Evolutionary conservation across 306 rosid species (phyloP), one percentile per base, ranked within the genome.

Genomic region (Myrica gale): DNA sequence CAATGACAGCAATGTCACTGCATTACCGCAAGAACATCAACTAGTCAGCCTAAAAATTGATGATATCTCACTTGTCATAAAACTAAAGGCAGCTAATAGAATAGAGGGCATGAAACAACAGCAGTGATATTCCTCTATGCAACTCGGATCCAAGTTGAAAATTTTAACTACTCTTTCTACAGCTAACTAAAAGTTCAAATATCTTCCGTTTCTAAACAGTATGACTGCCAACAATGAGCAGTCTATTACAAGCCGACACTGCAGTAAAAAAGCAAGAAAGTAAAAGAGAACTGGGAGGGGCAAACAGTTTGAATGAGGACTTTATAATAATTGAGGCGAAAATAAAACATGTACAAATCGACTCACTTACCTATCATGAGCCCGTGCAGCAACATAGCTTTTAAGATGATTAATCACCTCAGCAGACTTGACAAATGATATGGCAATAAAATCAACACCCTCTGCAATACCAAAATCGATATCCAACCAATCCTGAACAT

Each of bases 391-490:
- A 66, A 96, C 83, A 79, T 96, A 96, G 87, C 99, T 96, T 83
- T 92, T 92, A 76, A 96, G 99, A 86, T 96, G 98, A 48, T 89
- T 96, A 78, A 96, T 90, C 79, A 96, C 99, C 88, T 96, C 99
- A 76, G 99, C 97, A 66, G 99, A 96, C 85, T 96, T 96, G 68
- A 96, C 99, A 86, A 96, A 96, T 47, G 98, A 96, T 79, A 96
- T 90, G 62, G 99, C 93, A 65, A 96, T 86, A 83, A 96, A 96
- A 80, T 96, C 99, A 78, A 96, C 99, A 13, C 96, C 92, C 84
- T 90, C 97, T 41, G 96, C 88, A 87, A 96, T 96, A 56, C 98
- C 99, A 74, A 92, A 96, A 88, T 96, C 99, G 9, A 96, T 92
- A 85, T 96, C 99, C 91, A 96, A 76, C 99, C 99, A 96, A 82